A percentile compares a stretch with the other conserved stretches of the same genome.
Conservation (phyloP, 2,329 filamentous ascomycete species). For the Emericellopsis cladophorae region DNA sequence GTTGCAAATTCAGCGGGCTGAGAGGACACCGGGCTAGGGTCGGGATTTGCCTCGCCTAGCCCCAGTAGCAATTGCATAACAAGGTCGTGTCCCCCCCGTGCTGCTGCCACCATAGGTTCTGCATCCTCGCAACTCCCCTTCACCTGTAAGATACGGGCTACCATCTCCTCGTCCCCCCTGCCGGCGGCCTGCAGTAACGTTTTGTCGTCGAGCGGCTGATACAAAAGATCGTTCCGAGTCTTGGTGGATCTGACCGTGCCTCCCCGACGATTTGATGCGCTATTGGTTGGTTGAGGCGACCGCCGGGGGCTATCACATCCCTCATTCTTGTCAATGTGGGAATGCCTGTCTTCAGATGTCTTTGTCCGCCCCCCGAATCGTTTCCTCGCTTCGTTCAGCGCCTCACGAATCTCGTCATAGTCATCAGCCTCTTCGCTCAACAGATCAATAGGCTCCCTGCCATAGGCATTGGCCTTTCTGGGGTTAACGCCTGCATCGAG, state of each 20-base stretch:
- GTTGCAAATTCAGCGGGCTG: constrained; percentile 64
- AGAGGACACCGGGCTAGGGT: constrained; percentile 53
- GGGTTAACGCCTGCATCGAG: constrained; percentile 84
- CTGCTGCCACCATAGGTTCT: constrained; percentile 80
- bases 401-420: constrained; percentile 63
- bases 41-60: constrained; percentile 51
- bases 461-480: constrained; percentile 79
- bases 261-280: constrained; percentile 29
- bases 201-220: constrained; percentile 51
- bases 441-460: constrained; percentile 81
- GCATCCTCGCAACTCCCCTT: constrained; percentile 57
- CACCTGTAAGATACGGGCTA: constrained; percentile 47
- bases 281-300: constrained; percentile 33
- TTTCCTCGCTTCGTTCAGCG: constrained; percentile 48
- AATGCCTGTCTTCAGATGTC: constrained; percentile 45
- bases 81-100: constrained; percentile 80
- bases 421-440: constrained; percentile 65
- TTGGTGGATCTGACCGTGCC: constrained; percentile 48
- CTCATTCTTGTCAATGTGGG: constrained; percentile 31
- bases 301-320: constrained; percentile 43
- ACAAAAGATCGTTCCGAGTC: constrained; percentile 50
- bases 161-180: constrained; percentile 48
- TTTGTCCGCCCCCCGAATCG: constrained; percentile 39
- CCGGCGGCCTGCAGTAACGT: constrained; percentile 47
- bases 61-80: constrained; percentile 69